Percentiles rank a stretch among this genome's conserved stretches.
These are phyloP conservation scores for Aspergillus egyptiacus DNA, from an alignment of 495 filamentous ascomycete genomes.

Conservation along the genomic window DNA sequence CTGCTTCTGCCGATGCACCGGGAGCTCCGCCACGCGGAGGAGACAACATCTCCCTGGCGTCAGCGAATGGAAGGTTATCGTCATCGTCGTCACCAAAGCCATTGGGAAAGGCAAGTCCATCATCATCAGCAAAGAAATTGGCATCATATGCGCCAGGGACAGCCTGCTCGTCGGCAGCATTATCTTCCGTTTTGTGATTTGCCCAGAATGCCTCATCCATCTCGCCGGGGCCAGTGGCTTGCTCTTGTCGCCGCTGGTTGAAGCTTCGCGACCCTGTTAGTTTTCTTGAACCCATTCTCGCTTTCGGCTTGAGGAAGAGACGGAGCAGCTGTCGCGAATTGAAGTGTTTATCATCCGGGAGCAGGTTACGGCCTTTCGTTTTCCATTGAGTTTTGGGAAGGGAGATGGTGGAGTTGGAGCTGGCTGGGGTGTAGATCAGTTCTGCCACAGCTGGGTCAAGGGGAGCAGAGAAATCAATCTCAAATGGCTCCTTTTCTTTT, in stretches of 20 bases:
- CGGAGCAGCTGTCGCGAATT: conserved; percentile 83
- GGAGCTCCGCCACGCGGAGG: conserved; percentile 51
- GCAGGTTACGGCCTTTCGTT: conserved; percentile 83
- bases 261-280: conserved; percentile 33
- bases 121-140: conserved; percentile 96
- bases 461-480: conserved; percentile 79
- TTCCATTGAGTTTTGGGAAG: conserved; percentile 92
- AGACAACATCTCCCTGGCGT: conserved; percentile 85
- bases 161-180: conserved; percentile 47
- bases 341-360: conserved; percentile 98
- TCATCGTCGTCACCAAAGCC: conserved; percentile 60
- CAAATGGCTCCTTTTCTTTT: conserved; percentile 95
- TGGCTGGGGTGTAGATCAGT: conserved; percentile 75
- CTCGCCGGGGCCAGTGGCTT: conserved; percentile 54
- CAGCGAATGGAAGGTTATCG: conserved; percentile 80
- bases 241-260: conserved; percentile 39
- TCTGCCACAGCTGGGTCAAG: conserved; percentile 67
- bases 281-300: conserved; percentile 59
- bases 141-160: conserved; percentile 79
- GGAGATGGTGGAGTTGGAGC: conserved; percentile 72
- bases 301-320: conserved; percentile 92
- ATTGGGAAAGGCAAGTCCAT: conserved; percentile 71
- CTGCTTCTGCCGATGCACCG: conserved; percentile 32
- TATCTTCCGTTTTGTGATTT: conserved; percentile 54
- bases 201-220: conserved; percentile 98